Evolutionary conservation across 2,329 filamentous ascomycete genomes (phyloP).

Genomic region (Diaporthe velutina): DNA sequence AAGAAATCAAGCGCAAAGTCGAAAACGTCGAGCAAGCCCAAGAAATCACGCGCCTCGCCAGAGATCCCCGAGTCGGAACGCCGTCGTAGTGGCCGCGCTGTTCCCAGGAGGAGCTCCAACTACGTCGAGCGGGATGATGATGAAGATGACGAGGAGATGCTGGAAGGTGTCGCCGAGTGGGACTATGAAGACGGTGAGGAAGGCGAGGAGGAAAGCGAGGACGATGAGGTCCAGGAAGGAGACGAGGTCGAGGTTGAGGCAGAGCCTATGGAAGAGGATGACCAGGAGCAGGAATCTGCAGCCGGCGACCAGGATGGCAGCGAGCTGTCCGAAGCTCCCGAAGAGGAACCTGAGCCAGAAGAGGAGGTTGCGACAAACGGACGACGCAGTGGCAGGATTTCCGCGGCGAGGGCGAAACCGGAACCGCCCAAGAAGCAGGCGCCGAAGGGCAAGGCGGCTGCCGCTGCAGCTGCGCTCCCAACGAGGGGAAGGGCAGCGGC

Average conservation of each 20-base stretch:
- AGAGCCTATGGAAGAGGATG: slow-evolving; percentile 31
- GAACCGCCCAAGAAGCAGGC: slow-evolving; percentile 35
- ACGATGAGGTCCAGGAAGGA: slow-evolving; percentile 44
- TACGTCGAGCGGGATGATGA: slow-evolving; percentile 70
- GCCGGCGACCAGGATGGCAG: slow-evolving; percentile 26
- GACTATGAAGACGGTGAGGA: slow-evolving; percentile 60
- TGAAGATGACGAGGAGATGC: slow-evolving; percentile 73
- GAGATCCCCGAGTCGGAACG: slow-evolving; percentile 59
- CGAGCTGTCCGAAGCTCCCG: slow-evolving; percentile 39
- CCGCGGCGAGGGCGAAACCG: slow-evolving; percentile 36
- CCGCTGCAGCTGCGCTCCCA: slow-evolving; percentile 24
- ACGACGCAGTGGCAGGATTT: slow-evolving; percentile 36
- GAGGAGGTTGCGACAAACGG: slow-evolving; percentile 38
- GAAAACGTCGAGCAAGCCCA: slow-evolving; percentile 49
- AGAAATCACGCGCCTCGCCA: slow-evolving; percentile 47
- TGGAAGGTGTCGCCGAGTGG: slow-evolving; percentile 71
- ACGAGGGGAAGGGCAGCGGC: slow-evolving; percentile 29
- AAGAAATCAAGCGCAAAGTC: slow-evolving; percentile 45
- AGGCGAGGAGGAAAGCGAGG: slow-evolving; percentile 42
- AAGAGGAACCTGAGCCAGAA: slow-evolving; percentile 21
- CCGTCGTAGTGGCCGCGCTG: slow-evolving; percentile 67
- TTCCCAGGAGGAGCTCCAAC: slow-evolving; percentile 55
- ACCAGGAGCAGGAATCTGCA: slow-evolving; percentile 19
- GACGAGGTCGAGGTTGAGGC: slow-evolving; percentile 38
- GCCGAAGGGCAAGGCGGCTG: slow-evolving; percentile 35